Base-by-base conservation (phyloP, 306 rosid genomes). In the Sophora flavescens region DNA sequence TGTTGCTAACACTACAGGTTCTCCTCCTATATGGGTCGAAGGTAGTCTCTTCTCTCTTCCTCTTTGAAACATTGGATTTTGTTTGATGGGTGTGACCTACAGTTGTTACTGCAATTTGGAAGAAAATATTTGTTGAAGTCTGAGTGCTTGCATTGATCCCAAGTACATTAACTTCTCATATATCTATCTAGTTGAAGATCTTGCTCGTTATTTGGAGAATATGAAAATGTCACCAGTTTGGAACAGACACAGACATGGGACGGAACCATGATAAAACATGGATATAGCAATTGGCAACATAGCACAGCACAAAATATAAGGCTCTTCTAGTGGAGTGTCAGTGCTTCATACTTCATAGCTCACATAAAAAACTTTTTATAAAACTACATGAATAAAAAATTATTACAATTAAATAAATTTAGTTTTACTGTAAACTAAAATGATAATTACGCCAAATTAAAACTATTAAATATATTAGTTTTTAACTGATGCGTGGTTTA, bases 1-100 rank as follows among this genome's bases (percentile, higher is more conserved):
- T 30, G 75, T 89, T 71, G 87, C 87, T 50, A 87, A 87, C 81
- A 77, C 86, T 60, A 85, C 87, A 3, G 36, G 82, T 52, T 83
- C 87, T 83, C 86, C 93, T 71, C 89, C 88, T 17, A 63, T 87
- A 73, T 89, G 91, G 91, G 88, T 89, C 48, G 75, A 85, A 85
- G 89, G 93, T 87, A 81, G 22, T 18, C 63, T 13, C 30, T 51
- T 32, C 83, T 14, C 60, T 62, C 14, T 47, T 57, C 42, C 54
- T 53, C 53, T 48, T 52, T 60, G 28, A 26, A 52, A 26, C 5
- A 14, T 66, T 45, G 70, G 54, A 58, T 11, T 30, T 54, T 58
- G 32, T 72, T 45, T 22, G 16, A 3, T 48, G 35, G 4, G 60
- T n/a, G 18, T 45, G 33, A 32, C 64, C 32, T 72, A 17, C 38